phyloP scores from a whole-genome alignment of 306 rosid genomes.

The Casuarina equisetifolia region DNA sequence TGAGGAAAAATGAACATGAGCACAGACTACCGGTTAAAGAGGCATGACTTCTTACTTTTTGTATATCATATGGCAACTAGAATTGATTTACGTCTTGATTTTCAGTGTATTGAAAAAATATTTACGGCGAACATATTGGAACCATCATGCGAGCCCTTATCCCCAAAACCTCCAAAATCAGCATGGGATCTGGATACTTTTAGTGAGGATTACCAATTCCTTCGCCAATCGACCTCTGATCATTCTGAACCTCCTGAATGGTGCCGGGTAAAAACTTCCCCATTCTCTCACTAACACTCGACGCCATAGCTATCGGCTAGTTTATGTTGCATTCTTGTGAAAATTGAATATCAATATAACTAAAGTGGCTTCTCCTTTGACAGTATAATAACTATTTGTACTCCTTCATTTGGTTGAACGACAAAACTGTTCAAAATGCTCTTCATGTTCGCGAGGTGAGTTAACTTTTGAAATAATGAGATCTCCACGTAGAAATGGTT shows the following conservation, averaged over 20 bases:
- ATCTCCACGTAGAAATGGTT: too few species aligned
- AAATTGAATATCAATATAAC: background rate
- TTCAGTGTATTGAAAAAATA: too few species aligned
- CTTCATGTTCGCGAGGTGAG: conserved; percentile 27
- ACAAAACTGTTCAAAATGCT: conserved; percentile 16
- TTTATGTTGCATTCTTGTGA: background rate
- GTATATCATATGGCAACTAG: too few species aligned
- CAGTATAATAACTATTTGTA: conserved; percentile 6
- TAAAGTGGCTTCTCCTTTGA: background rate
- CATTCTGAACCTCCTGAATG: background rate
- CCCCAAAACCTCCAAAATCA: too few species aligned
- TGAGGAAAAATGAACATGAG: too few species aligned
- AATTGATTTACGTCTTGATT: too few species aligned
- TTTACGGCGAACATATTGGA: too few species aligned
- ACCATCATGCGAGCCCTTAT: too few species aligned
- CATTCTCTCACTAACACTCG: background rate
- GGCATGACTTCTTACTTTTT: too few species aligned
- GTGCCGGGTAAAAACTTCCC: conserved; percentile 1
- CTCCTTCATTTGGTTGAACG: conserved; percentile 26
- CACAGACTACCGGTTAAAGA: too few species aligned
- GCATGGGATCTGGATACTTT: background rate
- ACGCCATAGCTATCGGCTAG: background rate
- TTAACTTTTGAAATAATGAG: background rate
- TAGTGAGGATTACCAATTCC: background rate
- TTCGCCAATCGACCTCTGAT: background rate